These are phyloP conservation scores for Cocos nucifera DNA, from an alignment of 176 grass and related monocot genomes.

Conservation along the genomic window DNA sequence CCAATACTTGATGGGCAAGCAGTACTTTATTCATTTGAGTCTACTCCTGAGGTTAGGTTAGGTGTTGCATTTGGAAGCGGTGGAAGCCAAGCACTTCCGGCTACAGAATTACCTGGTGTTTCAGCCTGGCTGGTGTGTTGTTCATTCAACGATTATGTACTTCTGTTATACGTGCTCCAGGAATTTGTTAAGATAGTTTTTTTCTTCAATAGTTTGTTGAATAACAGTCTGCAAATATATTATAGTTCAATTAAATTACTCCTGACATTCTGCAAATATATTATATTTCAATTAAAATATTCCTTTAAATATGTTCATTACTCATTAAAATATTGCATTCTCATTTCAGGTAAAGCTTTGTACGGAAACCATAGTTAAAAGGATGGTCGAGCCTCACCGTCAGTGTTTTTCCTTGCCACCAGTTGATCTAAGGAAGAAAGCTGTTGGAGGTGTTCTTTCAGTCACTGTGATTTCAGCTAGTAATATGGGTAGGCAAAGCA, in stretches of 20 bases:
- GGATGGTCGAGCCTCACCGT: slow-evolving; percentile 85
- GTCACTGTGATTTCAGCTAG: slow-evolving; percentile 84
- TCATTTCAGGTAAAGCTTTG: slow-evolving; percentile 66
- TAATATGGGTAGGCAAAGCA: slow-evolving; percentile 34
- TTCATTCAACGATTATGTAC: slow-evolving; percentile 7
- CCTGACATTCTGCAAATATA: too few species aligned
- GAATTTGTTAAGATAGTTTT: background rate
- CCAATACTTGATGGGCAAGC: slow-evolving; percentile 99
- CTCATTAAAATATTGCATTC: too few species aligned
- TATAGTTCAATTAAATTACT: too few species aligned
- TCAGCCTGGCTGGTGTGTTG: slow-evolving; percentile 87
- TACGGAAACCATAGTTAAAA: slow-evolving; percentile 72
- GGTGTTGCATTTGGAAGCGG: slow-evolving; percentile 95
- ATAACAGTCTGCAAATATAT: too few species aligned
- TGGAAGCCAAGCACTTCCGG: slow-evolving; percentile 64
- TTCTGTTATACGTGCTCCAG: background rate
- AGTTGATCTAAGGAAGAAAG: slow-evolving; percentile 68
- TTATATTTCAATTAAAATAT: too few species aligned
- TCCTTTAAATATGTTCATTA: too few species aligned
- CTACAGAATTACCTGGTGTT: slow-evolving; percentile 84
- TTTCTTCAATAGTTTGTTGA: too few species aligned
- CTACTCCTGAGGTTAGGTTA: slow-evolving; percentile 77
- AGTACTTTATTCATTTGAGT: slow-evolving; percentile 90
- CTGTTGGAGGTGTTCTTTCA: slow-evolving; percentile 64
- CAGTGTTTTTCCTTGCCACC: slow-evolving; percentile 78